These are phyloP conservation scores for Nissolia schottii DNA, from an alignment of 306 rosid genomes.

Conservation along the genomic window DNA sequence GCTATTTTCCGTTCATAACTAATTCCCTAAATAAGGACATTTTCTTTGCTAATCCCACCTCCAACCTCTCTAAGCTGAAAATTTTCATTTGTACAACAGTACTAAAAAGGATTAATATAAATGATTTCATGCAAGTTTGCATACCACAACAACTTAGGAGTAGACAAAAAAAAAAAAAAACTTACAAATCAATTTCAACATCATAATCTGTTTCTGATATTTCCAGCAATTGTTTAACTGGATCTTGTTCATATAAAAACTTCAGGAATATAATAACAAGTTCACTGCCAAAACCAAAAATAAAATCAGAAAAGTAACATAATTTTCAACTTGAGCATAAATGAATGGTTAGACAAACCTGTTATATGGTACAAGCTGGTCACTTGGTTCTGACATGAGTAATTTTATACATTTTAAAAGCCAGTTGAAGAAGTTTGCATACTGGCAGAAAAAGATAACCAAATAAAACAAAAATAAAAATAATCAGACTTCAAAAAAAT, in stretches of 20 bases:
- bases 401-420: constrained; percentile 83
- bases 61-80: too few relatives aligned
- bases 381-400: constrained; percentile 91
- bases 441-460: constrained; percentile 50
- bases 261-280: constrained; percentile 82
- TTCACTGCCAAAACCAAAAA: constrained; percentile 68
- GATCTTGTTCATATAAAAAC: constrained; percentile 91
- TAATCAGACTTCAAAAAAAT: background rate
- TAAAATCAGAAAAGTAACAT: constrained; percentile 23
- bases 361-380: constrained; percentile 82
- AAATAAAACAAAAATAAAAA: background rate
- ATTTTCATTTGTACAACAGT: too few relatives aligned
- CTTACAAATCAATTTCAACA: constrained; percentile 80
- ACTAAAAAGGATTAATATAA: too few relatives aligned
- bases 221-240: constrained; percentile 82
- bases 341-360: constrained; percentile 48
- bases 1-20: too few relatives aligned
- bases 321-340: constrained; percentile 10
- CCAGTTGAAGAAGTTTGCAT: constrained; percentile 96
- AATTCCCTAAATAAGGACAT: too few relatives aligned
- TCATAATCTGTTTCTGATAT: constrained; percentile 52
- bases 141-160: background rate
- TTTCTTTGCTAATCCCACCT: too few relatives aligned
- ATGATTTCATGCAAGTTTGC: background rate
- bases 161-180: constrained; percentile 18